Conservation (phyloP, 352 stramenopile genomes). For the Thalassiosira hispida region DNA sequence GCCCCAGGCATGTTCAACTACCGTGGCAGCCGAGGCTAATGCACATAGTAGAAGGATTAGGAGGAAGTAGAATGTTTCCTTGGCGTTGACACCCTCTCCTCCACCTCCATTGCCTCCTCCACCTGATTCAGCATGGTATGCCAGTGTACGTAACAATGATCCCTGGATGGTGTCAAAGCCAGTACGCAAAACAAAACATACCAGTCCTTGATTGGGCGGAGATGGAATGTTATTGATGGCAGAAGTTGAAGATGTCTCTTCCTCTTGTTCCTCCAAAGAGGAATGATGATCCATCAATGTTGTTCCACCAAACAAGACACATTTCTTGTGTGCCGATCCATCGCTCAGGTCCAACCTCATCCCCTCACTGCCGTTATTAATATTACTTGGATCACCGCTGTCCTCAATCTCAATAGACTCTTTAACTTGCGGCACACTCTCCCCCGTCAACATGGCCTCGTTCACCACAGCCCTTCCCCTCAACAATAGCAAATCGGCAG, state of each 20-base stretch:
- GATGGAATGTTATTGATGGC: constrained; percentile 29
- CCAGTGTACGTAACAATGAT: constrained; percentile 97
- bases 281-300: constrained; percentile 64
- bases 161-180: constrained; percentile 98
- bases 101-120: constrained; percentile 23
- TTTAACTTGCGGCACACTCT: constrained; percentile 98
- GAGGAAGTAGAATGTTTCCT: constrained; percentile 96
- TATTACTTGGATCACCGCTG: constrained; percentile 8
- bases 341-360: constrained; percentile 70
- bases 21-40: constrained; percentile 92
- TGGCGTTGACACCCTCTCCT: constrained; percentile 90
- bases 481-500: constrained; percentile 95
- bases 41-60: constrained; percentile 96
- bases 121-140: constrained; percentile 92
- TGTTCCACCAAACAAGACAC: constrained; percentile 83
- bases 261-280: constrained; percentile 19
- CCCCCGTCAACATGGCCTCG: constrained; percentile 98
- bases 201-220: constrained; percentile 91
- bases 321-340: constrained; percentile 65
- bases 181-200: constrained; percentile 94
- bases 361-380: constrained; percentile 6
- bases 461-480: constrained; percentile 95
- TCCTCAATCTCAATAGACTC: constrained; percentile 73
- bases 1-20: constrained; percentile 87
- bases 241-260: constrained; percentile 8